These are phyloP conservation scores for Naematelia encephala DNA, from an alignment of 768 basidiomycete genomes.

Conservation along the genomic window DNA sequence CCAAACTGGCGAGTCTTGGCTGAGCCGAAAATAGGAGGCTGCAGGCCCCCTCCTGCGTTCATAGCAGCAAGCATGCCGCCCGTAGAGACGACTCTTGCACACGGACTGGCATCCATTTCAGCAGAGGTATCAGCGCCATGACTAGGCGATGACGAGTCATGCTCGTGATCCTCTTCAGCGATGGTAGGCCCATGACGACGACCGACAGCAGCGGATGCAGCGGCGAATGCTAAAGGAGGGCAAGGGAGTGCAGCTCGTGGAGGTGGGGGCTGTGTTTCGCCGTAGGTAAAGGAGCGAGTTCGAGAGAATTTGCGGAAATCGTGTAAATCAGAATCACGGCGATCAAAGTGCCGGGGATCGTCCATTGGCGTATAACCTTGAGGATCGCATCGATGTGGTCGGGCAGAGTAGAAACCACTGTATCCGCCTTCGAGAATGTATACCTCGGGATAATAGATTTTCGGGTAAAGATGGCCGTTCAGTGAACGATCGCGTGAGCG, in stretches of 20 bases:
- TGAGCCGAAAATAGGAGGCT: slow-evolving; percentile 42
- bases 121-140: slow-evolving; percentile 7
- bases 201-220: slow-evolving; percentile 47
- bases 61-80: background rate
- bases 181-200: slow-evolving; percentile 53
- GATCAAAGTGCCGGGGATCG: slow-evolving; percentile 74
- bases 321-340: slow-evolving; percentile 80
- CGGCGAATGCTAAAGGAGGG: slow-evolving; percentile 45
- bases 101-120: slow-evolving; percentile 81
- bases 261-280: slow-evolving; percentile 56
- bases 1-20: slow-evolving; percentile 34
- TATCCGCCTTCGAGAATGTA: slow-evolving; percentile 98
- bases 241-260: slow-evolving; percentile 24
- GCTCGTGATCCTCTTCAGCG: slow-evolving; percentile 65
- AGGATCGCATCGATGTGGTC: slow-evolving; percentile 65
- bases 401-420: slow-evolving; percentile 74
- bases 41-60: background rate
- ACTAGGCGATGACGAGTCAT: slow-evolving; percentile 42
- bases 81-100: slow-evolving; percentile 57
- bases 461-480: slow-evolving; percentile 86
- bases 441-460: slow-evolving; percentile 90
- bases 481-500: slow-evolving; percentile 82
- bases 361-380: slow-evolving; percentile 89
- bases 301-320: slow-evolving; percentile 90
- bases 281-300: slow-evolving; percentile 87